Conservation (phyloP, 1,284 basidiomycete species). For the Irpex sp. region DNA sequence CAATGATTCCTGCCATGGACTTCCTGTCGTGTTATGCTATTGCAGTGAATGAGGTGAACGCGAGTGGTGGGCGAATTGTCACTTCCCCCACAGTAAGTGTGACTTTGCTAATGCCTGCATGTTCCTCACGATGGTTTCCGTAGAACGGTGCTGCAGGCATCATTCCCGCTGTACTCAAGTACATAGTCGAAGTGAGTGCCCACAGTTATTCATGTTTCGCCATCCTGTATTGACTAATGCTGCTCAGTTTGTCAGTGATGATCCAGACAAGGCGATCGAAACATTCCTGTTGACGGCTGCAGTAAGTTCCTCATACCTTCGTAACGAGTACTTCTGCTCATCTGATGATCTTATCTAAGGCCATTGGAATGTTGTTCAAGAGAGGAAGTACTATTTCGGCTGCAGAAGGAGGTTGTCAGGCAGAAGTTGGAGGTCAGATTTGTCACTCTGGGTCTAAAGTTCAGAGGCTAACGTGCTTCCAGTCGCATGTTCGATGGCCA, state of each 20-base stretch:
- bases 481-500: constrained; percentile 92
- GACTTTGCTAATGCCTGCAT: background rate
- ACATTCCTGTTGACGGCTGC: constrained; percentile 86
- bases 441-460: background rate
- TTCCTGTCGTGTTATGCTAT: constrained; percentile 93
- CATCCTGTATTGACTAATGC: background rate
- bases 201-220: background rate
- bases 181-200: constrained; percentile 67
- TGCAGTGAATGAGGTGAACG: constrained; percentile 90
- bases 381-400: constrained; percentile 95
- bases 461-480: background rate
- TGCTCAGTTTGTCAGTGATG: constrained; percentile 79
- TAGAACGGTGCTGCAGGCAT: constrained; percentile 76
- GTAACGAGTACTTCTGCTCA: background rate
- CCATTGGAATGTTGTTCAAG: constrained; percentile 96
- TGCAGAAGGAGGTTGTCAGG: constrained; percentile 90
- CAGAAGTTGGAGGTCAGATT: constrained; percentile 73
- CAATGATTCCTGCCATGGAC: constrained; percentile 90
- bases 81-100: constrained; percentile 83
- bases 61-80: constrained; percentile 89
- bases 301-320: constrained; percentile 35
- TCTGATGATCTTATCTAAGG: constrained; percentile 36
- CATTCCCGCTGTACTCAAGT: constrained; percentile 89
- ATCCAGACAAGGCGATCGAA: constrained; percentile 80
- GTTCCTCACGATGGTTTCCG: background rate